Conservation (phyloP, 176 grass and related monocot genomes). For the Ampelocalamus luodianensis region DNA sequence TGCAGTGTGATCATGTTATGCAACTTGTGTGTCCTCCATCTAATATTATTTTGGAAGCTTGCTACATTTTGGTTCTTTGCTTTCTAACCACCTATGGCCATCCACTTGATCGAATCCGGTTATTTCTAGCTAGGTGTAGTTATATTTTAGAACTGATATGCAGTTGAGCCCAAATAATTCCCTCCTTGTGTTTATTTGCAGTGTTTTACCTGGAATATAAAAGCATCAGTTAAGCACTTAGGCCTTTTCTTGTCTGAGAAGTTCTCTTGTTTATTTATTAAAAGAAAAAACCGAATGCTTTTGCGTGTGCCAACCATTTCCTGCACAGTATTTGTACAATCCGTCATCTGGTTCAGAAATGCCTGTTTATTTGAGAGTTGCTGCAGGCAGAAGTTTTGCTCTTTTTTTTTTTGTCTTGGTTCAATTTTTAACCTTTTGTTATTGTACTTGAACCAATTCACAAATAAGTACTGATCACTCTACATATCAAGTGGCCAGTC, state of each 20-base stretch:
- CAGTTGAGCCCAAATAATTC: background rate
- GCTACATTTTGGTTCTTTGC: constrained; percentile 3
- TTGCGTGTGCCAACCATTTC: background rate
- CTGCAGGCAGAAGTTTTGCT: background rate
- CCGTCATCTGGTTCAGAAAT: constrained; percentile 1
- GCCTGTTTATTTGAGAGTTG: background rate
- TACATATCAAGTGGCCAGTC: background rate
- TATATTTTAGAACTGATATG: background rate
- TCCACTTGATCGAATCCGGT: background rate
- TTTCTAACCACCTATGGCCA: background rate
- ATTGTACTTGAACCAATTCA: constrained; percentile 7
- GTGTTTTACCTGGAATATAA: background rate
- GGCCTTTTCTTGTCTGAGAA: background rate
- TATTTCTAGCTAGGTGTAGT: background rate
- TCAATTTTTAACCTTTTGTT: background rate
- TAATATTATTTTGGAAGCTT: constrained; percentile 3
- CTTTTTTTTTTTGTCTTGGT: background rate
- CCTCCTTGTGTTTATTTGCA: background rate
- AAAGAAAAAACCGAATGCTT: background rate
- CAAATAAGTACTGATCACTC: background rate
- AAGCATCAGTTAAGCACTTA: background rate
- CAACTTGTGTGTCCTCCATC: background rate
- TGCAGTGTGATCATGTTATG: constrained; percentile 26
- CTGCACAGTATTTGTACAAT: background rate
- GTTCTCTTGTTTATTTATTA: background rate